Base-by-base conservation (phyloP, 148 eudicot genomes). In the Camellia japonica region DNA sequence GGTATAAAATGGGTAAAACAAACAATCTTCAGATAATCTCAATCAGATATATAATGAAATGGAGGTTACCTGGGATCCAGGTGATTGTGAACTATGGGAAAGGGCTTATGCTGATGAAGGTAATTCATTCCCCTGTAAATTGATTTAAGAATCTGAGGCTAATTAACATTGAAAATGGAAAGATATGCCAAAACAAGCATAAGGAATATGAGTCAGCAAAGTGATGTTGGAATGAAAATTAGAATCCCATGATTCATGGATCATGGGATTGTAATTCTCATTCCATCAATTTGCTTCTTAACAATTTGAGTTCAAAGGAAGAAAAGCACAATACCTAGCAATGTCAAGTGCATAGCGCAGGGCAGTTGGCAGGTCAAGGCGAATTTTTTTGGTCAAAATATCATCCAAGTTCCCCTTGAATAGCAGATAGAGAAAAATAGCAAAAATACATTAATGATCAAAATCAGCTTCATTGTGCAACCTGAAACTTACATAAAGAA, bases 341-440 rank as follows among this genome's bases (percentile, higher is more conserved):
- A 86, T 86, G 58, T 86, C 88, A 74, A 86, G 88, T 59, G 88
- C 88, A 78, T 80, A 86, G 78, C 88, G 85, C 47, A 86, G 64
- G 73, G 83, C 82, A 71, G 81, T 83, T 68, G 64, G 61, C 16
- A 81, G 74, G 75, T 86, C 88, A 55, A 86, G 82, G 62, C 83
- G 83, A 15, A 55, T 54, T 62, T 74, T 83, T 69, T 71, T 80
- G 47, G 52, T 61, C 85, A 86, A 74, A 78, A 83, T 80, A 64
- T 86, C 80, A 62, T 74, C 76, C 80, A 86, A 78, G 78, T 81
- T 86, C 43, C 88, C 88, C 88, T 86, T 71, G 20, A 49, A 68
- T 9, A 62, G 73, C 54, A 73, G 56, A 59, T 9, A 58, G 19
- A 70, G 59, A 79, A 6, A 30, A 20, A 58, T 6, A 6, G 58